Evolutionary conservation across 352 stramenopile genomes (phyloP).

Genomic region (Pythium chondricola): DNA sequence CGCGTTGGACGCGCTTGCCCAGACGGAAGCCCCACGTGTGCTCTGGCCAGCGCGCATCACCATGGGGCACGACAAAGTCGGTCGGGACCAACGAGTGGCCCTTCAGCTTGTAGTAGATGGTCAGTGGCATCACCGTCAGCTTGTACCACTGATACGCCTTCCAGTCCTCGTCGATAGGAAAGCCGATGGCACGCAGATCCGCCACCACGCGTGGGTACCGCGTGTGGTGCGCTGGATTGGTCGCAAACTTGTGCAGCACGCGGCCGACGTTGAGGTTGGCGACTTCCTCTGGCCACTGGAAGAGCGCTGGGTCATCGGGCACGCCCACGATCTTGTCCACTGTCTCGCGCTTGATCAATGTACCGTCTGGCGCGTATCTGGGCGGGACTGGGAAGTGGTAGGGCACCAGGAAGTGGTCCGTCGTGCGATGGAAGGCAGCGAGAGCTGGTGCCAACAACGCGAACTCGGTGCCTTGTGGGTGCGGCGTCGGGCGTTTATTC

Average conservation of each 20-base stretch:
- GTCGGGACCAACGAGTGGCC: constrained; percentile 28
- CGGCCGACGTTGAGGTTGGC: constrained; percentile 18
- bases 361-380: not conserved
- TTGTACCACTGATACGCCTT: constrained; percentile 11
- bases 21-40: constrained; percentile 32
- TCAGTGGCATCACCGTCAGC: constrained; percentile 13
- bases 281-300: constrained; percentile 7
- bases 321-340: not conserved
- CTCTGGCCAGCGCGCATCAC: constrained; percentile 22
- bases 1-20: constrained; percentile 23
- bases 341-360: not conserved
- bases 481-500: no score
- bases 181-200: constrained; percentile 10
- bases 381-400: constrained; percentile 18
- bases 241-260: constrained; percentile 20
- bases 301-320: not conserved
- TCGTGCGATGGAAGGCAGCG: constrained; percentile 7
- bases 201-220: constrained; percentile 10
- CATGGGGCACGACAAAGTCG: constrained; percentile 31
- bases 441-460: constrained; percentile 9
- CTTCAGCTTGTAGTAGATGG: constrained; percentile 25
- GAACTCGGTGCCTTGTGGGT: constrained; percentile 3
- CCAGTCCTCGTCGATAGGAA: constrained; percentile 19
- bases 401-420: constrained; percentile 19
- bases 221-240: constrained; percentile 12